These are phyloP conservation scores for Trichoderma arundinaceum DNA, from an alignment of 2,329 filamentous ascomycete species.

Conservation along the genomic window DNA sequence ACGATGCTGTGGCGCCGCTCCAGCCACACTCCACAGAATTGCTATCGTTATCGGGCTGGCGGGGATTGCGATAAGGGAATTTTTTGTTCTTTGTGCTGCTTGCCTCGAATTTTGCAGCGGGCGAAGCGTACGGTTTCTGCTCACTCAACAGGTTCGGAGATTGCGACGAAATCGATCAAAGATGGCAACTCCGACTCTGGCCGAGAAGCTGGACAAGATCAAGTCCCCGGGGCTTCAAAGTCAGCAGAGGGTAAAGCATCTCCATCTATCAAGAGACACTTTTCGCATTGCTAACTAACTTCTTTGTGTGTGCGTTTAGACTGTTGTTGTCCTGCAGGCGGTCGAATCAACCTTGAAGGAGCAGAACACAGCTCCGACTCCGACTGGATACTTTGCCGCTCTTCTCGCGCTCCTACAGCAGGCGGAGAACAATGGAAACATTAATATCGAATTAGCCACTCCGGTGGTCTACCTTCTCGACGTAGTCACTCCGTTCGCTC, in stretches of 20 bases:
- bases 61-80: conserved; percentile 34
- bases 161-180: conserved; percentile 36
- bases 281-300: conserved; percentile 27
- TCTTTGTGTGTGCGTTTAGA: conserved; percentile 55
- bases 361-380: conserved; percentile 80
- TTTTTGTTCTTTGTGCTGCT: conserved; percentile 29
- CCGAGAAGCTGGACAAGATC: conserved; percentile 96
- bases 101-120: conserved; percentile 27
- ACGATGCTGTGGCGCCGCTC: not conserved
- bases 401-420: conserved; percentile 85
- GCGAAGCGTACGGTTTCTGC: conserved; percentile 11
- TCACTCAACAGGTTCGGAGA: conserved; percentile 17
- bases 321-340: conserved; percentile 82
- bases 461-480: conserved; percentile 96
- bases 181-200: conserved; percentile 64
- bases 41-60: conserved; percentile 30
- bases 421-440: conserved; percentile 69
- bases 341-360: conserved; percentile 92
- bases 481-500: conserved; percentile 82
- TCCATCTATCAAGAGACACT: not conserved
- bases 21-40: conserved; percentile 26
- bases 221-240: conserved; percentile 95
- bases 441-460: conserved; percentile 81
- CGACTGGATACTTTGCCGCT: conserved; percentile 96
- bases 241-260: conserved; percentile 77